Base-by-base conservation (phyloP, 2,329 filamentous ascomycete species). In the Ophiobolus disseminans region DNA sequence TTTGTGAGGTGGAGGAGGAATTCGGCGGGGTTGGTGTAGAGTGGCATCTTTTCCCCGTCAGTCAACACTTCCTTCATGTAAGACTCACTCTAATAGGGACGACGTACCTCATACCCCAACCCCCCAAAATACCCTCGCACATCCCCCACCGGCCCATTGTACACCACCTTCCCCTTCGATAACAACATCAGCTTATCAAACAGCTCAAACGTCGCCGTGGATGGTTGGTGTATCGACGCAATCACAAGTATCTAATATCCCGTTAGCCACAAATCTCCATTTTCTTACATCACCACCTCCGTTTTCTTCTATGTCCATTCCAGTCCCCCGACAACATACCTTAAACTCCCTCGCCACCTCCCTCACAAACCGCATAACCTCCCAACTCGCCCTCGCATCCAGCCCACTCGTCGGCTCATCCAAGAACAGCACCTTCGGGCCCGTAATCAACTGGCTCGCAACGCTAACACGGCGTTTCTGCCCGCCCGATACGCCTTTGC, bases 361-460 rank as follows among this genome's bases (percentile, higher is more conserved):
- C 63, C 82, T 85, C 39, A 93, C 81, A 68, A 89, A 91, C 2
- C 79, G 86, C 45, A 93, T 85, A 17, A 95, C 88, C 70, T 95
- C 89, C 57, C 79, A 86, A 48, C 87, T 89, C 0, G 87, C 86
- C 0, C 85, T 86, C 6, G 89, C 92, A 69, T 96, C 91, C 8
- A 95, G 77, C 7, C 91, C 91, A 57, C 87, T 91, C 0, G 90
- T 96, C 1, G 90, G 90, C 72, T 94, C 90, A 65, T 94, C 89
- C 23, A 95, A 75, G 65, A 96, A 94, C 19, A 96, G 72, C 6
- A 95, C 85, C 70, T 87, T 89, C 0, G 91, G 90, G 48, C 82
- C 86, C 1, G 90, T 93, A 63, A 95, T 89, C 26, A 96, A 80
- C 65, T 91, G 89, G 53, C 87, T 89, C 1, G 90, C 90, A 4